Conservation (phyloP, 768 basidiomycete genomes). For the Suillus hirtellus region DNA sequence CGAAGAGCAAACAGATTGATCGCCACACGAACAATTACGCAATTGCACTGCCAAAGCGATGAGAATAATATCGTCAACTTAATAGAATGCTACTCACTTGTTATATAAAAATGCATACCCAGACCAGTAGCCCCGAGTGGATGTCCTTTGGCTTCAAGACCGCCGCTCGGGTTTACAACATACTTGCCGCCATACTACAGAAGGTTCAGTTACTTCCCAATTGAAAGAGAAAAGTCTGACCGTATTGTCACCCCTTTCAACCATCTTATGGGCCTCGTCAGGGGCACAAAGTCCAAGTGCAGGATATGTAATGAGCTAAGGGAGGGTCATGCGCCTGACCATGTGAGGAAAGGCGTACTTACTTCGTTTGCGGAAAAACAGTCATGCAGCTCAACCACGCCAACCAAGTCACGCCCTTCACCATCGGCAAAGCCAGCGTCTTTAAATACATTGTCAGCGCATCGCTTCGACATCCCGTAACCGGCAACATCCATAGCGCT, state of each 20-base stretch:
- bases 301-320: constrained; percentile 76
- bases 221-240: constrained; percentile 37
- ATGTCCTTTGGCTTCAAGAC: constrained; percentile 87
- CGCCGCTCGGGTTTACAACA: constrained; percentile 83
- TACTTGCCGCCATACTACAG: constrained; percentile 79
- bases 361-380: constrained; percentile 86
- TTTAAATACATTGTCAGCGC: constrained; percentile 67
- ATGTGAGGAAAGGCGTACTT: constrained; percentile 13
- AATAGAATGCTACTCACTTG: constrained; percentile 47
- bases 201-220: not conserved
- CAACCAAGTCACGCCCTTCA: constrained; percentile 67
- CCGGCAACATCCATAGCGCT: constrained; percentile 85
- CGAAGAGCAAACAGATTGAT: constrained; percentile 14
- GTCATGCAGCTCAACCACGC: constrained; percentile 86
- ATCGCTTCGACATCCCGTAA: constrained; percentile 70
- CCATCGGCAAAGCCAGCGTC: constrained; percentile 69
- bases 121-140: constrained; percentile 82
- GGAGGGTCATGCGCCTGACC: not conserved
- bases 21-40: constrained; percentile 50
- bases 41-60: constrained; percentile 59
- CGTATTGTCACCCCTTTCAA: constrained; percentile 78
- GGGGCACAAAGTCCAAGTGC: constrained; percentile 70
- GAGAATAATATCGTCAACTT: constrained; percentile 3
- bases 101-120: constrained; percentile 87
- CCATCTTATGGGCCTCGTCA: constrained; percentile 71